Evolutionary conservation across 306 rosid species (phyloP).

Genomic region (Quillaja saponaria): DNA sequence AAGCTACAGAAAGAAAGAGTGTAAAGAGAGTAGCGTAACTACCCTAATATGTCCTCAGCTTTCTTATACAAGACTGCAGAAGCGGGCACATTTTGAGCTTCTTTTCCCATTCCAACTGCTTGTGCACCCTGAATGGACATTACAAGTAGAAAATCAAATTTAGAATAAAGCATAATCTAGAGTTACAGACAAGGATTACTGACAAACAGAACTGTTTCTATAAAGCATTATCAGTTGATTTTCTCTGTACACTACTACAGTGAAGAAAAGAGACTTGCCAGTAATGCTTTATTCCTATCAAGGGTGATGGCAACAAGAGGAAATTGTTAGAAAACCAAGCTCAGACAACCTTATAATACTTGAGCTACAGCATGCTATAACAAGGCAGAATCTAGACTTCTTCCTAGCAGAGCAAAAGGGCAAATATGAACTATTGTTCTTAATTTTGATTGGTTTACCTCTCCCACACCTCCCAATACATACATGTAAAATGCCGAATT

Average conservation of each 20-base stretch:
- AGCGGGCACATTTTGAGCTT: slow-evolving; percentile 78
- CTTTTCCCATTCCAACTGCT: slow-evolving; percentile 96
- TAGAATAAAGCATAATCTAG: background rate
- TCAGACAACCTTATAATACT: background rate
- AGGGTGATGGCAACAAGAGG: background rate
- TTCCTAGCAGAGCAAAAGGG: background rate
- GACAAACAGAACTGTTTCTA: background rate
- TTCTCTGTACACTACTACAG: background rate
- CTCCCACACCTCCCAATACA: background rate
- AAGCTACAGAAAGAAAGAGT: background rate
- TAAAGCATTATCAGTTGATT: background rate
- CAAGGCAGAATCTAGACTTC: background rate
- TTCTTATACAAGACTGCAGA: slow-evolving; percentile 70
- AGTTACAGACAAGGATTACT: background rate
- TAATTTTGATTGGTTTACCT: background rate
- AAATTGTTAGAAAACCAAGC: background rate
- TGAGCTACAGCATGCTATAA: background rate
- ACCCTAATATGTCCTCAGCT: slow-evolving; percentile 89
- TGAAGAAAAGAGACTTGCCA: background rate
- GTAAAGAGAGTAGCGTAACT: background rate
- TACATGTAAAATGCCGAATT: too few species aligned
- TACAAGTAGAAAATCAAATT: slow-evolving; percentile 3
- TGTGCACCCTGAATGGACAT: slow-evolving; percentile 78
- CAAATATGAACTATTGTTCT: too few species aligned
- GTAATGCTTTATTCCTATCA: background rate